phyloP scores from a whole-genome alignment of 257 asterid species.

The Haberlea rhodopensis region DNA sequence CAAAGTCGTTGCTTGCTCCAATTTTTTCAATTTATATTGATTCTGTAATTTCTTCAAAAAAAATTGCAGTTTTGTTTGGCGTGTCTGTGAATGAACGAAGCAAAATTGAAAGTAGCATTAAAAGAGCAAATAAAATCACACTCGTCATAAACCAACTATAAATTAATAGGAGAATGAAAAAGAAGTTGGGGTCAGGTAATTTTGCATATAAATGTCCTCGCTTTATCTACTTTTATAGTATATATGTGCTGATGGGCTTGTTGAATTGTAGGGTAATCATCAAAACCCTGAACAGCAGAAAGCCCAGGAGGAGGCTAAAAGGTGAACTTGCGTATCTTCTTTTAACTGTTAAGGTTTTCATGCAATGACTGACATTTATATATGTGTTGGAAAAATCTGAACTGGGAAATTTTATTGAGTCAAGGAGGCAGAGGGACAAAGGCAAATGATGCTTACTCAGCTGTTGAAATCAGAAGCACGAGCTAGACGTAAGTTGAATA shows the following conservation, averaged over 20 bases:
- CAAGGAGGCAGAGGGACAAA: constrained; percentile 92
- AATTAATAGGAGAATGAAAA: constrained; percentile 3
- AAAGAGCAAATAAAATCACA: too few species aligned
- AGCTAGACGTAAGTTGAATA: constrained; percentile 60
- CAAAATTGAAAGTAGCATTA: too few species aligned
- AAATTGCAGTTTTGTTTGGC: too few species aligned
- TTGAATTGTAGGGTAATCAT: constrained; percentile 54
- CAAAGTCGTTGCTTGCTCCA: too few species aligned
- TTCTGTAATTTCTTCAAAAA: too few species aligned
- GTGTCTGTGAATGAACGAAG: too few species aligned
- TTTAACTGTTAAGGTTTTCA: neutral
- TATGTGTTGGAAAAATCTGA: constrained; percentile 14
- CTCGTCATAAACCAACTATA: too few species aligned
- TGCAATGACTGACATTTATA: neutral
- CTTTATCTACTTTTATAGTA: constrained; percentile 5
- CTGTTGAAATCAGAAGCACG: constrained; percentile 81
- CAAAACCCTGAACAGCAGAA: constrained; percentile 78
- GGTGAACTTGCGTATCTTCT: constrained; percentile 39
- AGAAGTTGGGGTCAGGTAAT: neutral
- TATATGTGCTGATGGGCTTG: constrained; percentile 16
- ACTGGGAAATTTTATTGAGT: constrained; percentile 20
- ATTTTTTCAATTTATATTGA: too few species aligned
- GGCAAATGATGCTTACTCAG: constrained; percentile 81
- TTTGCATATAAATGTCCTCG: neutral
- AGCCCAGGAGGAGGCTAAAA: constrained; percentile 89